A percentile compares a stretch with the other conserved stretches of the same genome.
phyloP scores from a whole-genome alignment of 2,329 filamentous ascomycete species.

The Ophiostoma himal-ulmi region DNA sequence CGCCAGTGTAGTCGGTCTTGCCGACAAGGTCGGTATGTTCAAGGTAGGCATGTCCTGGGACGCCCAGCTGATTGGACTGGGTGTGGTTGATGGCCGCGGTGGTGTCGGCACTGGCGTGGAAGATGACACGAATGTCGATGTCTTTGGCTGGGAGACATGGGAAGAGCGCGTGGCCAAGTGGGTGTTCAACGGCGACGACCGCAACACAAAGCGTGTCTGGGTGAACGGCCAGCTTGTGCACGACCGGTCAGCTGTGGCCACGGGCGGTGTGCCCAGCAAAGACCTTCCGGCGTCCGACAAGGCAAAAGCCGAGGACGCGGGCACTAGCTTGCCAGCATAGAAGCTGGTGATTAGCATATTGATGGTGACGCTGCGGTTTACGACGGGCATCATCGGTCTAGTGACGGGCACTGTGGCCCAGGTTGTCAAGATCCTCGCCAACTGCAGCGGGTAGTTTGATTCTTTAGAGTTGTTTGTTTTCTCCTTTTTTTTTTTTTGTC shows the following conservation, averaged over 20 bases:
- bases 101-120: conserved; percentile 28
- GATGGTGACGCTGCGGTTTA: conserved; percentile 8
- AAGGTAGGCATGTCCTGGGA: conserved; percentile 86
- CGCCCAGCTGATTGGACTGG: conserved; percentile 72
- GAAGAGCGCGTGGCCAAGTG: conserved; percentile 84
- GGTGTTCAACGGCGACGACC: conserved; percentile 88
- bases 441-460: conserved; percentile 14
- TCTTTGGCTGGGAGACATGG: conserved; percentile 92
- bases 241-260: conserved; percentile 33
- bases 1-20: conserved; percentile 71
- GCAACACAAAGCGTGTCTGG: conserved; percentile 86
- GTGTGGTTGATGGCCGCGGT: conserved; percentile 42
- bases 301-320: not conserved
- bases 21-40: conserved; percentile 68
- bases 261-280: conserved; percentile 9
- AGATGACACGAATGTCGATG: conserved; percentile 63
- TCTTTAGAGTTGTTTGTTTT: not conserved
- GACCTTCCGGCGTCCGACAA: not conserved
- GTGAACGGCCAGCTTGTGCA: conserved; percentile 80
- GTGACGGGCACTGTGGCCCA: not conserved
- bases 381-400: not conserved
- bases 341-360: conserved; percentile 16
- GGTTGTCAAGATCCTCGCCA: conserved; percentile 12
- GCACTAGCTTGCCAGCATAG: conserved; percentile 14
- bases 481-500: not conserved